Evolutionary conservation across 306 rosid genomes (phyloP).

Genomic region (Begonia fuchsioides): DNA sequence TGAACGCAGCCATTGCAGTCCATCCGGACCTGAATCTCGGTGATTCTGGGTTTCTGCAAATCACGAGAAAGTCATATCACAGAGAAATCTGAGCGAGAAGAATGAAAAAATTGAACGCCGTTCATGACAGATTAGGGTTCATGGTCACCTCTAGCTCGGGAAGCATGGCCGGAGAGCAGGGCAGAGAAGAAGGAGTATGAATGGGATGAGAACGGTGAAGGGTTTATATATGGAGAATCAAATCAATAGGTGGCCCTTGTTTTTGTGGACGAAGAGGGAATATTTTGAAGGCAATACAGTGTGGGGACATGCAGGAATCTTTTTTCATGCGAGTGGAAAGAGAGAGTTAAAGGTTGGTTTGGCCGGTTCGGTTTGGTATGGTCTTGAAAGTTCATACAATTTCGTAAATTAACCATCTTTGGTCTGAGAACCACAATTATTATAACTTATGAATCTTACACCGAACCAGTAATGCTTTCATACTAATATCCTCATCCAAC

Average conservation of each 20-base stretch:
- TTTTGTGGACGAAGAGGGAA: constrained; percentile 19
- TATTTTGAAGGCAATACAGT: constrained; percentile 35
- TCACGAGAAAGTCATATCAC: constrained; percentile 4
- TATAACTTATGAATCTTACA: no score
- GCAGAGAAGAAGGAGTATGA: constrained; percentile 8
- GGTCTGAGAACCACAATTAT: no score
- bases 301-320: constrained; percentile 54
- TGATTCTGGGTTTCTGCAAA: constrained; percentile 51
- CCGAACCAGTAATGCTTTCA: no score
- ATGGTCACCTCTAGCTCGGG: constrained; percentile 45
- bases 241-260: constrained; percentile 22
- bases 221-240: constrained; percentile 37
- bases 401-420: no score
- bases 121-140: no score
- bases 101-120: no score
- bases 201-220: constrained; percentile 11
- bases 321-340: constrained; percentile 6
- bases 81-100: no score
- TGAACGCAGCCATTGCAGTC: constrained; percentile 93
- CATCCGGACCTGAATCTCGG: constrained; percentile 73
- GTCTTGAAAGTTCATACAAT: no score
- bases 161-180: constrained; percentile 25
- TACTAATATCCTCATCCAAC: no score
- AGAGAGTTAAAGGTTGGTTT: no score
- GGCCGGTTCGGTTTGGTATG: no score